A percentile compares a stretch with the other conserved stretches of the same genome.
These are phyloP conservation scores for Barbatosphaeria neglecta DNA, from an alignment of 495 filamentous ascomycete species.

Conservation along the genomic window DNA sequence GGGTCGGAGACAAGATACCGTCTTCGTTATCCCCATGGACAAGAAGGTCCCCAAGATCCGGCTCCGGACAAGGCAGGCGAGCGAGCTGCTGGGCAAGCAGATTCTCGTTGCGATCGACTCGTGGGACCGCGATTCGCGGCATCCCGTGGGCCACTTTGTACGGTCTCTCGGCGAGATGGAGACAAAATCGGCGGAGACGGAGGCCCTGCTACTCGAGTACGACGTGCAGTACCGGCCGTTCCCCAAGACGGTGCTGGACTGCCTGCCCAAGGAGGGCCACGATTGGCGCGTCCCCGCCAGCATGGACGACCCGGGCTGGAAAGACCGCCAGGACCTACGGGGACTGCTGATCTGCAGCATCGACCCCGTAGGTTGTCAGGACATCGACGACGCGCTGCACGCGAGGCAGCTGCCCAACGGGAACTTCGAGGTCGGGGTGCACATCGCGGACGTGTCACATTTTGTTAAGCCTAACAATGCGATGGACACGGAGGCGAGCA, in stretches of 20 bases:
- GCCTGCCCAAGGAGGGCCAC: slow-evolving; percentile 82
- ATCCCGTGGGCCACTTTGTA: slow-evolving; percentile 88
- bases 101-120: slow-evolving; percentile 92
- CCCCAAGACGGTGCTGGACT: slow-evolving; percentile 88
- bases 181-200: slow-evolving; percentile 90
- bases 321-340: slow-evolving; percentile 67
- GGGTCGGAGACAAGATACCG: slow-evolving; percentile 73
- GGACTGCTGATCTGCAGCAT: slow-evolving; percentile 91
- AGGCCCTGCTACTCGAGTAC: slow-evolving; percentile 85
- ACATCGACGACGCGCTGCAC: slow-evolving; percentile 96
- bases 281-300: slow-evolving; percentile 80
- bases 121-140: slow-evolving; percentile 86
- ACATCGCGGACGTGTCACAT: slow-evolving; percentile 96
- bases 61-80: slow-evolving; percentile 78
- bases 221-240: slow-evolving; percentile 98
- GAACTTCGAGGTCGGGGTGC: slow-evolving; percentile 94
- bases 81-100: slow-evolving; percentile 77
- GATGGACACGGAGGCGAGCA: slow-evolving; percentile 90
- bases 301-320: slow-evolving; percentile 74
- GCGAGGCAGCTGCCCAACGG: slow-evolving; percentile 77
- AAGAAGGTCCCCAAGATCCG: slow-evolving; percentile 94
- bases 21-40: slow-evolving; percentile 95
- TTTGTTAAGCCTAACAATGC: slow-evolving; percentile 95
- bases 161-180: slow-evolving; percentile 87
- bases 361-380: slow-evolving; percentile 89